Evolutionary conservation across 2,329 filamentous ascomycete species (phyloP).

Genomic region (Dothidotthia symphoricarpi): DNA sequence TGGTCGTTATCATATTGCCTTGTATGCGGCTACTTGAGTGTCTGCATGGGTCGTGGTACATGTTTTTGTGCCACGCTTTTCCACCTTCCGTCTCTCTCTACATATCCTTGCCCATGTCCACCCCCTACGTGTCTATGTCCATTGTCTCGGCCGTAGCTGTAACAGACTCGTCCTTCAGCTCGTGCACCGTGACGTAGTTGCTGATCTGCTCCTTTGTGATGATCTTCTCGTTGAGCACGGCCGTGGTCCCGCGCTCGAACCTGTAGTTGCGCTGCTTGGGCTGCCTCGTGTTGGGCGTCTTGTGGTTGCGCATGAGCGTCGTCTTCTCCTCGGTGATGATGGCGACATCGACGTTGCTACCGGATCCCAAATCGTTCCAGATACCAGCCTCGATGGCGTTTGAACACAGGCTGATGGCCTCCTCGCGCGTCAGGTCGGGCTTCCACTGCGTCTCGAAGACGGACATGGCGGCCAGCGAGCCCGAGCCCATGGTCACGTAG

Average conservation of each 20-base stretch:
- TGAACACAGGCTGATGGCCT: constrained; percentile 76
- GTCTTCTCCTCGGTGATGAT: constrained; percentile 96
- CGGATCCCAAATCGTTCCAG: constrained; percentile 96
- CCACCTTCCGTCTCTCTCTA: not conserved
- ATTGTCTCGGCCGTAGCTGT: constrained; percentile 60
- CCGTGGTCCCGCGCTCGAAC: constrained; percentile 89
- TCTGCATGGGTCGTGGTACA: constrained; percentile 4
- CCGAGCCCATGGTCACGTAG: constrained; percentile 98
- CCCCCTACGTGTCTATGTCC: constrained; percentile 57
- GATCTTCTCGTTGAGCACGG: constrained; percentile 91
- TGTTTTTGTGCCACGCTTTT: constrained; percentile 5
- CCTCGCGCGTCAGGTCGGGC: constrained; percentile 69
- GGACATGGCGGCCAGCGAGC: constrained; percentile 93
- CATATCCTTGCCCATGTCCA: not conserved
- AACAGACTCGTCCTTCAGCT: constrained; percentile 69
- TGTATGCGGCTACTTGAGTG: constrained; percentile 4
- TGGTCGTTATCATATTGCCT: constrained; percentile 7
- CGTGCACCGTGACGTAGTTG: constrained; percentile 89
- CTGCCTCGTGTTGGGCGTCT: constrained; percentile 86
- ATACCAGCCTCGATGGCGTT: constrained; percentile 95
- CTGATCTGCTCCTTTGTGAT: constrained; percentile 91
- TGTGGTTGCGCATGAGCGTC: constrained; percentile 85
- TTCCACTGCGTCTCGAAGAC: constrained; percentile 98
- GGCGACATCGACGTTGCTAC: constrained; percentile 95
- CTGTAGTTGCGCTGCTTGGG: constrained; percentile 92